phyloP scores from a whole-genome alignment of 1,284 basidiomycete genomes.

The Takashimella tepidaria region DNA sequence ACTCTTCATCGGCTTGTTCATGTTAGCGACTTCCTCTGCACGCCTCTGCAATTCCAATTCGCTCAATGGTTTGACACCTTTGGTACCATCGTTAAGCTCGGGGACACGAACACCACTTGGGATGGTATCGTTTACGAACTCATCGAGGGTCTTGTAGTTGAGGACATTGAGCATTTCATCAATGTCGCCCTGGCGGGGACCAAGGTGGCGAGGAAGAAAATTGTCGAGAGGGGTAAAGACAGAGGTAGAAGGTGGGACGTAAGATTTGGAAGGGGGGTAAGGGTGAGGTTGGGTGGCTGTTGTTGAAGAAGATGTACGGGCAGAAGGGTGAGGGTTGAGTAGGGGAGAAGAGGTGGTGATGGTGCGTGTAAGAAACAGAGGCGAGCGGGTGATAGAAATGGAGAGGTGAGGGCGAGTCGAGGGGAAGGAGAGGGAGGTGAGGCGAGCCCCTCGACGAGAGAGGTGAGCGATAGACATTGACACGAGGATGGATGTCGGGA shows the following conservation, averaged over 20 bases:
- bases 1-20: slow-evolving; percentile 80
- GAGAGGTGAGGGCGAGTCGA: slow-evolving; percentile 15
- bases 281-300: slow-evolving; percentile 45
- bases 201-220: slow-evolving; percentile 82
- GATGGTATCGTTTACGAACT: slow-evolving; percentile 74
- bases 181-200: slow-evolving; percentile 72
- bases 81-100: slow-evolving; percentile 51
- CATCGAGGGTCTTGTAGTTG: slow-evolving; percentile 79
- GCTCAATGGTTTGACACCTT: slow-evolving; percentile 64
- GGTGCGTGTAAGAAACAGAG: slow-evolving; percentile 13
- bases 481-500: not conserved
- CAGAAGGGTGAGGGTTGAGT: slow-evolving; percentile 18
- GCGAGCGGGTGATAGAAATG: slow-evolving; percentile 5
- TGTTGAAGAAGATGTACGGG: slow-evolving; percentile 27
- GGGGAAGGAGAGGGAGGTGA: not conserved
- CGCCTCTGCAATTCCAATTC: slow-evolving; percentile 78
- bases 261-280: slow-evolving; percentile 31
- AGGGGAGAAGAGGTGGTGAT: slow-evolving; percentile 16
- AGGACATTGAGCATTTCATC: slow-evolving; percentile 70
- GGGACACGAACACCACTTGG: slow-evolving; percentile 72
- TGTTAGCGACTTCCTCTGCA: slow-evolving; percentile 67
- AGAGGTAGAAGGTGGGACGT: slow-evolving; percentile 34
- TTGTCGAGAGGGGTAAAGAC: slow-evolving; percentile 76
- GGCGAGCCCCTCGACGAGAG: slow-evolving; percentile 11
- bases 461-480: slow-evolving; percentile 13